These are phyloP conservation scores for Avena sativa DNA, from an alignment of 176 grass and related monocot species.

Conservation along the genomic window DNA sequence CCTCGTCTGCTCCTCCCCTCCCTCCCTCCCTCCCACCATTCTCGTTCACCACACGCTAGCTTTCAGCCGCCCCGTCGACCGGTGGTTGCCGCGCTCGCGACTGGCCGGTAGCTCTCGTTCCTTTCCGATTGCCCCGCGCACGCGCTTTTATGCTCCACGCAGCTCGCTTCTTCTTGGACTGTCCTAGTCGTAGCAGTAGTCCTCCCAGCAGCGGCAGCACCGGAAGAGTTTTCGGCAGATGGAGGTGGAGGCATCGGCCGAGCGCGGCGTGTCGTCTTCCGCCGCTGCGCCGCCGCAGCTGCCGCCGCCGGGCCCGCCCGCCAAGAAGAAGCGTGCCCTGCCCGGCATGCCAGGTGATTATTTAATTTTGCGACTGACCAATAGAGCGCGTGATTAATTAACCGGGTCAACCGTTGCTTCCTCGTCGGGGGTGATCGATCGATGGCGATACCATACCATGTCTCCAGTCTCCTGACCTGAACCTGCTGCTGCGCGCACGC, in stretches of 20 bases:
- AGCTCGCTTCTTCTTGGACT: constrained; percentile 42
- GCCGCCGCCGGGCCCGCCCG: constrained; percentile 47
- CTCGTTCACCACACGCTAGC: background rate
- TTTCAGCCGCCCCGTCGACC: constrained; percentile 44
- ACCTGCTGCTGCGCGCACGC: constrained; percentile 4
- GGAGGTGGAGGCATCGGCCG: constrained; percentile 74
- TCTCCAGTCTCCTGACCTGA: background rate
- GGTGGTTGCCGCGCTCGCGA: constrained; percentile 48
- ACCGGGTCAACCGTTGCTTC: background rate
- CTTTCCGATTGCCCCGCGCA: too few relatives aligned
- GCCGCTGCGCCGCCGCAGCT: constrained; percentile 34
- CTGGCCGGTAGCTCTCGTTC: constrained; percentile 52
- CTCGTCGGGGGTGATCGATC: background rate
- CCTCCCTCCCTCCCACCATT: background rate
- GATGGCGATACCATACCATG: constrained; percentile 40
- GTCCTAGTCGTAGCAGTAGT: background rate
- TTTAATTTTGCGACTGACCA: background rate
- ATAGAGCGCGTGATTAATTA: background rate
- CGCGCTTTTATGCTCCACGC: constrained; percentile 47
- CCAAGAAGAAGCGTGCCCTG: constrained; percentile 96
- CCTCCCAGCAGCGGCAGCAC: background rate
- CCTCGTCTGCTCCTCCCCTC: constrained; percentile 10
- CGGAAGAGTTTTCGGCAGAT: constrained; percentile 15
- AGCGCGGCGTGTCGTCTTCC: constrained; percentile 73
- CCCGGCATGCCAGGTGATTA: constrained; percentile 95